Percentiles rank a stretch among this genome's conserved stretches.
Evolutionary conservation across 305 asterid genomes (phyloP).

Genomic region (Fraxinus nigra): DNA sequence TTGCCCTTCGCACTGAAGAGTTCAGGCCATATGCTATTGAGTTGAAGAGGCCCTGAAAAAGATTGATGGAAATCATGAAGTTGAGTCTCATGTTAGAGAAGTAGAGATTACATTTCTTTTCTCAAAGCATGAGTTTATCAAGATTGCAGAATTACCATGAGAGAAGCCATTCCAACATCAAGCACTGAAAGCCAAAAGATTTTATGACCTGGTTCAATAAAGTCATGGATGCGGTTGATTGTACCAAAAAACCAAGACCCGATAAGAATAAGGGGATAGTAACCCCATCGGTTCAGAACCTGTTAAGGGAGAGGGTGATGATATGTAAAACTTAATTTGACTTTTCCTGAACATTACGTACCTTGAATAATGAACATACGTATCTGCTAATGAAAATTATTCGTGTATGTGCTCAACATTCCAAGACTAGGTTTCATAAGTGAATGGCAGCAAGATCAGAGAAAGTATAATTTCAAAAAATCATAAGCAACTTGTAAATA

Average conservation of each 20-base stretch:
- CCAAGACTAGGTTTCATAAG: background rate
- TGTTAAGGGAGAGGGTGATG: conserved; percentile 29
- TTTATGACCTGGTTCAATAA: conserved; percentile 81
- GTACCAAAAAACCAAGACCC: conserved; percentile 98
- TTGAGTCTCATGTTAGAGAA: conserved; percentile 9
- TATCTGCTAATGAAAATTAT: background rate
- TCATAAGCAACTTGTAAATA: background rate
- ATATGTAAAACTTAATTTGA: background rate
- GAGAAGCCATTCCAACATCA: conserved; percentile 95
- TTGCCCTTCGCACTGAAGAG: conserved; percentile 86
- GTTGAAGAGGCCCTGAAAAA: conserved; percentile 80
- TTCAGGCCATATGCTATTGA: conserved; percentile 97
- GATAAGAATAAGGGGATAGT: conserved; percentile 91
- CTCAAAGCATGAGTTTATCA: background rate
- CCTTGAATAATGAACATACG: background rate
- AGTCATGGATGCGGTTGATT: conserved; percentile 90
- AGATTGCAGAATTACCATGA: conserved; percentile 57
- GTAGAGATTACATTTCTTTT: background rate
- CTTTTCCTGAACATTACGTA: background rate
- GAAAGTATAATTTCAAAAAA: background rate
- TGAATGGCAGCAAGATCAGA: conserved; percentile 11
- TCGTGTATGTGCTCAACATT: background rate
- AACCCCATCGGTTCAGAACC: conserved; percentile 95
- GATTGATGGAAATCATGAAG: conserved; percentile 17
- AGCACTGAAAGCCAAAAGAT: conserved; percentile 97